Percentiles rank a stretch among this genome's conserved stretches.
Conservation (phyloP, 352 stramenopile genomes). For the Achlya hypogyna region DNA sequence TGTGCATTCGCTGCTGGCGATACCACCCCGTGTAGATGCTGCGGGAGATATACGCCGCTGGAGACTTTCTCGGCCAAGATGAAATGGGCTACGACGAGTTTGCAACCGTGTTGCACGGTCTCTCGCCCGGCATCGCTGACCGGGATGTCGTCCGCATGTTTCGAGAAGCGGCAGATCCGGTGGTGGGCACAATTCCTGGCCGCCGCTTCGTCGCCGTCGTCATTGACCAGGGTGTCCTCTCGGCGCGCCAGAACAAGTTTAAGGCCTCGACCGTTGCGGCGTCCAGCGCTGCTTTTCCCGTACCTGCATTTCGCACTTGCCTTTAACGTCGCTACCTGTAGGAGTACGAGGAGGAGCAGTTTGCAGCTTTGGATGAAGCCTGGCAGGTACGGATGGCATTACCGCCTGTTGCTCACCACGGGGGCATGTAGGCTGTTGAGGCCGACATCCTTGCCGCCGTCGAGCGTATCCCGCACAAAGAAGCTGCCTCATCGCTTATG, state of each 20-base stretch:
- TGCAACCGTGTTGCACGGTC: constrained; percentile 41
- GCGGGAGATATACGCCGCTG: constrained; percentile 54
- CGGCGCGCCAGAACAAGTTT: constrained; percentile 24
- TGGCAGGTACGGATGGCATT: constrained; percentile 27
- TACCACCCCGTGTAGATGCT: constrained; percentile 37
- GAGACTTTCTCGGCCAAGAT: constrained; percentile 57
- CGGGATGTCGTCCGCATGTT: constrained; percentile 33
- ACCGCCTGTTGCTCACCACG: not conserved
- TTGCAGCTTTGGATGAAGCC: constrained; percentile 54
- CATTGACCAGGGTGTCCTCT: constrained; percentile 20
- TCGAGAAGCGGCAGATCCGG: not conserved
- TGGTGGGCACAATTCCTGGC: constrained; percentile 6
- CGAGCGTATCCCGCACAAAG: constrained; percentile 43
- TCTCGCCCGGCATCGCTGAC: constrained; percentile 47
- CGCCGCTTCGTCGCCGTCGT: constrained; percentile 20
- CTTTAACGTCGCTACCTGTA: constrained; percentile 18
- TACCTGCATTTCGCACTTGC: not conserved
- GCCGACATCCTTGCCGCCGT: constrained; percentile 41
- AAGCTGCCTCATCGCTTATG: constrained; percentile 42
- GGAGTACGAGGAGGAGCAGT: constrained; percentile 68
- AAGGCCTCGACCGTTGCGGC: not conserved
- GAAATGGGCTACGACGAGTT: constrained; percentile 71
- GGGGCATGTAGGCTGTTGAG: constrained; percentile 27
- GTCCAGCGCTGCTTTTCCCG: not conserved
- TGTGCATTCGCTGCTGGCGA: not conserved